A percentile compares a stretch with the other conserved stretches of the same genome.
phyloP scores from a whole-genome alignment of 106 monocot genomes.

The Xerophyta viscosa region DNA sequence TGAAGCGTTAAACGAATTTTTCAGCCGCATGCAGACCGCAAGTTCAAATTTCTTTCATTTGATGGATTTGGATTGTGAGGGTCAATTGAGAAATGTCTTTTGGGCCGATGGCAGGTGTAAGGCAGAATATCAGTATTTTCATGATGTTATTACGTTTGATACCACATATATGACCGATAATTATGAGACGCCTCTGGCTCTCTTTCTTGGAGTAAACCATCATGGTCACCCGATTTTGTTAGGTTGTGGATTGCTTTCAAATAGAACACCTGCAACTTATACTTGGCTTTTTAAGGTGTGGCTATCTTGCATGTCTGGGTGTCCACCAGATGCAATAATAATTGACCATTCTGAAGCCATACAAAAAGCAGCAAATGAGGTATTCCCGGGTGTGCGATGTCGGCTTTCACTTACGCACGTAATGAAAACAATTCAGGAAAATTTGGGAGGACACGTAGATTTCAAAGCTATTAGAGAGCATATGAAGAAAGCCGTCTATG shows the following conservation, averaged over 20 bases:
- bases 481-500: conserved; percentile 28
- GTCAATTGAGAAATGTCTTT: conserved; percentile 32
- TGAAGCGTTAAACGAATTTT: conserved; percentile 30
- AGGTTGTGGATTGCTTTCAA: conserved; percentile 36
- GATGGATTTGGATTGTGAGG: conserved; percentile 33
- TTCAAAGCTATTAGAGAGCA: conserved; percentile 28
- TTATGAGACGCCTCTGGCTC: conserved; percentile 34
- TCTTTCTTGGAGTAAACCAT: conserved; percentile 35
- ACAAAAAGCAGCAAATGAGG: conserved; percentile 32
- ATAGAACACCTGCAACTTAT: conserved; percentile 15
- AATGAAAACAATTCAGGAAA: conserved; percentile 29
- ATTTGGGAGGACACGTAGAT: conserved; percentile 28
- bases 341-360: conserved; percentile 31
- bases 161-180: conserved; percentile 22
- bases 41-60: conserved; percentile 39
- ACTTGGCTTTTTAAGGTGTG: conserved; percentile 33
- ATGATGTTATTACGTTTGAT: conserved; percentile 36
- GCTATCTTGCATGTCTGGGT: conserved; percentile 29
- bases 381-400: conserved; percentile 23
- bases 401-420: conserved; percentile 26
- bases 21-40: conserved; percentile 24
- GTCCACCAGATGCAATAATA: conserved; percentile 27
- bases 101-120: conserved; percentile 41
- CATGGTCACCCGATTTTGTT: conserved; percentile 40
- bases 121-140: conserved; percentile 29